These are phyloP conservation scores for Phytophthora uliginosa DNA, from an alignment of 352 stramenopile genomes.

Conservation along the genomic window DNA sequence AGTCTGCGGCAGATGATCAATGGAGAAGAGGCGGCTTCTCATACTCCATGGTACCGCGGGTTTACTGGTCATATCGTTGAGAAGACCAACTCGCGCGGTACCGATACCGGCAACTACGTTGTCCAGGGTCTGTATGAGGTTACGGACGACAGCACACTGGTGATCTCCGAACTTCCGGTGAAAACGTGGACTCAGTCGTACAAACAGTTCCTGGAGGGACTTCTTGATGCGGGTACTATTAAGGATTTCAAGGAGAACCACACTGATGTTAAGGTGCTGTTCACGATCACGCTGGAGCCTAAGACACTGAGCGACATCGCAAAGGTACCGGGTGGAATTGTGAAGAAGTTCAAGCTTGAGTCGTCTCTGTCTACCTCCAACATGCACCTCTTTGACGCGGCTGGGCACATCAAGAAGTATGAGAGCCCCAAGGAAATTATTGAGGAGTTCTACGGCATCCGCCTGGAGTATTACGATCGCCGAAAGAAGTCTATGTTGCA, in stretches of 20 bases:
- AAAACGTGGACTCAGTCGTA: conserved; percentile 98
- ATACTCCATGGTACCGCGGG: conserved; percentile 94
- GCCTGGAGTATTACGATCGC: conserved; percentile 94
- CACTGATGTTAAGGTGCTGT: conserved; percentile 94
- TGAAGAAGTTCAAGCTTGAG: conserved; percentile 98
- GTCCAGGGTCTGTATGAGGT: conserved; percentile 90
- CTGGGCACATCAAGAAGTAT: conserved; percentile 96
- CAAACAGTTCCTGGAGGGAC: conserved; percentile 95
- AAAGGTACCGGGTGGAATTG: conserved; percentile 77
- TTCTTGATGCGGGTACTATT: conserved; percentile 90
- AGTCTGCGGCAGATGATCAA: conserved; percentile 78
- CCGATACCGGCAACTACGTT: conserved; percentile 78
- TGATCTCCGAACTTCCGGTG: conserved; percentile 97
- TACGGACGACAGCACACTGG: conserved; percentile 89
- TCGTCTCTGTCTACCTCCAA: conserved; percentile 96
- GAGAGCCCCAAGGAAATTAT: conserved; percentile 93
- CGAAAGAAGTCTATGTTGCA: conserved; percentile 92
- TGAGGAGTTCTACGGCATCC: conserved; percentile 95
- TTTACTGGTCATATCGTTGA: conserved; percentile 92
- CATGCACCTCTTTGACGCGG: conserved; percentile 97
- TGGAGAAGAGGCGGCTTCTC: conserved; percentile 55
- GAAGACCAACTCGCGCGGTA: conserved; percentile 66
- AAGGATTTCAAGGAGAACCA: conserved; percentile 96
- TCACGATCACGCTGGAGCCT: conserved; percentile 87
- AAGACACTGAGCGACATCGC: conserved; percentile 79